A percentile compares a stretch with the other conserved stretches of the same genome.
These are phyloP conservation scores for Gynochthodes officinalis DNA, from an alignment of 257 asterid genomes.

Conservation along the genomic window DNA sequence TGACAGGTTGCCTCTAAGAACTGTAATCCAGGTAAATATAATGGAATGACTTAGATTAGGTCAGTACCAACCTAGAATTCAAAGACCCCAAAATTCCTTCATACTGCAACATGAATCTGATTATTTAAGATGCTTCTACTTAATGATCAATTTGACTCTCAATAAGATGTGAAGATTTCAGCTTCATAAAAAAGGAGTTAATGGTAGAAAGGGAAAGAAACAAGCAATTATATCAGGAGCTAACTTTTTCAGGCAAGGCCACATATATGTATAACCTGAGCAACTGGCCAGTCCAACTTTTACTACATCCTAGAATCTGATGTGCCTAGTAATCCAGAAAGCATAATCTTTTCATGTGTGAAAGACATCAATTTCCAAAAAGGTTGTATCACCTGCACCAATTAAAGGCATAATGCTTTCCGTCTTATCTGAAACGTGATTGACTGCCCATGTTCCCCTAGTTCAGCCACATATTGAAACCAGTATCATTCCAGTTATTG, in stretches of 20 bases:
- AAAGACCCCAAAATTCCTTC: not conserved
- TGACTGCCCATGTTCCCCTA: not conserved
- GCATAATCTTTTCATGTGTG: not conserved
- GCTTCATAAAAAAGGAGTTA: not conserved
- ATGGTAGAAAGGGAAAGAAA: not conserved
- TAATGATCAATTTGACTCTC: not conserved
- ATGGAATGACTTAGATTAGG: constrained; percentile 1
- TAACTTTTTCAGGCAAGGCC: not conserved
- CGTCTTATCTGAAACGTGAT: not conserved
- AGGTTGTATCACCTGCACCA: not conserved
- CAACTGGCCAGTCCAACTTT: not conserved
- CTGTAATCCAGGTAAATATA: constrained; percentile 64
- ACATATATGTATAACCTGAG: no score
- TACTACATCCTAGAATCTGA: not conserved
- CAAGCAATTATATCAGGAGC: not conserved
- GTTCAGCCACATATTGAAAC: not conserved
- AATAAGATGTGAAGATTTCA: not conserved
- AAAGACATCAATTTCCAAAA: not conserved
- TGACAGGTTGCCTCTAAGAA: constrained; percentile 84
- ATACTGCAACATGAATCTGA: not conserved
- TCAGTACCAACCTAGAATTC: not conserved
- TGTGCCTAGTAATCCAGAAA: not conserved
- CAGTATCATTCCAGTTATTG: not conserved
- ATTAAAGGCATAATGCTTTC: not conserved
- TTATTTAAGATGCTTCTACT: not conserved